These are phyloP conservation scores for Alopecurus myosuroides DNA, from an alignment of 176 grass and related monocot species.

Conservation along the genomic window DNA sequence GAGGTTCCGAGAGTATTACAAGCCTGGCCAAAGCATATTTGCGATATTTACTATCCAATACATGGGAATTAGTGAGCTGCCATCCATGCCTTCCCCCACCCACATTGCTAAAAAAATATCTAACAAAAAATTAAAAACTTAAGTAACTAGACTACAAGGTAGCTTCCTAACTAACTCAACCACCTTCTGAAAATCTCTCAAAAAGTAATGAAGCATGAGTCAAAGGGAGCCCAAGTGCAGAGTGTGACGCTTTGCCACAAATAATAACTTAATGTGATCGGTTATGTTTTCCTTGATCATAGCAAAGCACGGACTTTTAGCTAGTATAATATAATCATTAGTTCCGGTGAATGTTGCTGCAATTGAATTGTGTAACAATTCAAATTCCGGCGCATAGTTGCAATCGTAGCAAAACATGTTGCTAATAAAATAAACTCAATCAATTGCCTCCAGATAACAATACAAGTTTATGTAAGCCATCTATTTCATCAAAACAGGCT, in stretches of 20 bases:
- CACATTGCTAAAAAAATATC: not conserved
- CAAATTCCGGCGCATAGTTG: not conserved
- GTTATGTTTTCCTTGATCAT: not conserved
- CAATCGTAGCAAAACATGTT: slow-evolving; percentile 1
- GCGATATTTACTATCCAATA: not conserved
- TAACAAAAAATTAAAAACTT: not conserved
- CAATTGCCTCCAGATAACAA: not conserved
- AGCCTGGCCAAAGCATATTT: slow-evolving; percentile 12
- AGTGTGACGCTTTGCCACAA: not conserved
- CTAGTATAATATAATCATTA: not conserved
- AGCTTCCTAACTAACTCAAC: not conserved
- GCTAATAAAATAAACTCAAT: not conserved
- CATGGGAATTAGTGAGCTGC: not conserved
- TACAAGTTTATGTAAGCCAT: not conserved
- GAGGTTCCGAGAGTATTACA: not conserved
- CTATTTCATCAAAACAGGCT: slow-evolving; percentile 8
- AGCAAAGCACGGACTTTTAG: not conserved
- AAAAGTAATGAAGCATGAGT: not conserved
- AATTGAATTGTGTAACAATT: not conserved
- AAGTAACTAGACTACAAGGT: not conserved
- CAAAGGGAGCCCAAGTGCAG: not conserved
- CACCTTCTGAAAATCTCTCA: not conserved
- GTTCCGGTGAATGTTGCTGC: not conserved
- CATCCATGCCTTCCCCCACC: not conserved
- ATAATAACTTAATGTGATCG: not conserved